Conservation (phyloP, 2,329 filamentous ascomycete species). For the Penicillium sp. region DNA sequence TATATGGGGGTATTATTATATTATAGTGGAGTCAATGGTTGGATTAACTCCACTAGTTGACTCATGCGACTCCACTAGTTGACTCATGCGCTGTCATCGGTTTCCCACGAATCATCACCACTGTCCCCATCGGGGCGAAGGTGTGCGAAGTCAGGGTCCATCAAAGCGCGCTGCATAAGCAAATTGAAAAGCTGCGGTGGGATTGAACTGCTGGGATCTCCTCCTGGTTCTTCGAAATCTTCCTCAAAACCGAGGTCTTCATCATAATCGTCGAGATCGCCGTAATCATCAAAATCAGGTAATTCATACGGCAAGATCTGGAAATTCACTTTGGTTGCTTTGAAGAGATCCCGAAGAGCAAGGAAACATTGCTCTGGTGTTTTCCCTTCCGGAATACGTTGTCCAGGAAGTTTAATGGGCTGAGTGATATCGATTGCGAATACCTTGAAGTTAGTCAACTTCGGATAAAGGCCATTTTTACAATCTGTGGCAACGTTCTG, state of each 20-base stretch:
- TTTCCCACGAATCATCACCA: background rate
- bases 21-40: background rate
- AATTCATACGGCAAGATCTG: conserved; percentile 9
- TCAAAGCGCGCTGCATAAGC: conserved; percentile 7
- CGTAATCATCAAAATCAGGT: background rate
- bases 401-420: conserved; percentile 14
- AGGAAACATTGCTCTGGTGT: conserved; percentile 17
- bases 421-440: conserved; percentile 18
- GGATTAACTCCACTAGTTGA: background rate
- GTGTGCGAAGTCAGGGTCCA: conserved; percentile 10
- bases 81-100: background rate
- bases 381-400: conserved; percentile 15
- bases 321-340: conserved; percentile 18
- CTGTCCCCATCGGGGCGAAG: background rate
- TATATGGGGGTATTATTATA: background rate
- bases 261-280: background rate
- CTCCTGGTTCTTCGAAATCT: background rate
- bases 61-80: background rate
- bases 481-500: conserved; percentile 20
- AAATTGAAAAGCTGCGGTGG: background rate
- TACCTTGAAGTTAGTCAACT: conserved; percentile 14
- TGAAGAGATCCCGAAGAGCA: conserved; percentile 17
- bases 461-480: conserved; percentile 20
- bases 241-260: background rate
- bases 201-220: background rate